A percentile compares a stretch with the other conserved stretches of the same genome.
phyloP scores from a whole-genome alignment of 352 stramenopile genomes.

The Phytopythium ostracodes region DNA sequence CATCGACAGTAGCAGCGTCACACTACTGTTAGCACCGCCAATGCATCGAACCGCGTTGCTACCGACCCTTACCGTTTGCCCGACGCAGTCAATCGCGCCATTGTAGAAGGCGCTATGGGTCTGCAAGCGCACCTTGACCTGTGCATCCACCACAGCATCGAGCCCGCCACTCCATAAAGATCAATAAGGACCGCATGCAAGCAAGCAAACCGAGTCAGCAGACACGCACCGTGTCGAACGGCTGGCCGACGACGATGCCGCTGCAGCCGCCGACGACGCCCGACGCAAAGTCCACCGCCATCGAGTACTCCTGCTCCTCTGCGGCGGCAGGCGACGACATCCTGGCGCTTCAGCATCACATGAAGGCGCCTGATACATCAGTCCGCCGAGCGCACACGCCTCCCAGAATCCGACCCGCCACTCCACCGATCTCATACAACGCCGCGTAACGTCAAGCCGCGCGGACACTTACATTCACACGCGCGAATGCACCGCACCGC shows the following conservation, averaged over 20 bases:
- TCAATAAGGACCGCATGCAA: not conserved
- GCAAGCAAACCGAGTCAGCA: not conserved
- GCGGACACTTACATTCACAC: no score
- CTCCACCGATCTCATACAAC: no score
- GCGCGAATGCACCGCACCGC: no score
- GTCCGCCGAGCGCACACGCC: no score
- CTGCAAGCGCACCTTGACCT: slow-evolving; percentile 65
- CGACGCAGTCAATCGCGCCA: slow-evolving; percentile 42
- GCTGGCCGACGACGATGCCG: slow-evolving; percentile 54
- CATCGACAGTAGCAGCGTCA: not conserved
- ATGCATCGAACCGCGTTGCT: not conserved
- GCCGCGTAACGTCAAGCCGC: no score
- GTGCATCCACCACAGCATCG: slow-evolving; percentile 8
- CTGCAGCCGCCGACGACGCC: slow-evolving; percentile 46
- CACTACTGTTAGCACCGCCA: not conserved
- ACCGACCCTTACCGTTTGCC: slow-evolving; percentile 26
- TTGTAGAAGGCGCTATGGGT: slow-evolving; percentile 53
- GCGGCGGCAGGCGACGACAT: slow-evolving; percentile 13
- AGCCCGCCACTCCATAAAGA: not conserved
- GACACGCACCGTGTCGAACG: slow-evolving; percentile 46
- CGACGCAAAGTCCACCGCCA: slow-evolving; percentile 39
- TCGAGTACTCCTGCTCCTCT: slow-evolving; percentile 24
- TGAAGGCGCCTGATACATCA: no score
- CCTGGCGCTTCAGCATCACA: not conserved
- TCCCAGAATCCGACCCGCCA: no score